Percentiles rank a stretch among this genome's conserved stretches.
Conservation (phyloP, 2,329 filamentous ascomycete species). For the Coniochaeta sp. region DNA sequence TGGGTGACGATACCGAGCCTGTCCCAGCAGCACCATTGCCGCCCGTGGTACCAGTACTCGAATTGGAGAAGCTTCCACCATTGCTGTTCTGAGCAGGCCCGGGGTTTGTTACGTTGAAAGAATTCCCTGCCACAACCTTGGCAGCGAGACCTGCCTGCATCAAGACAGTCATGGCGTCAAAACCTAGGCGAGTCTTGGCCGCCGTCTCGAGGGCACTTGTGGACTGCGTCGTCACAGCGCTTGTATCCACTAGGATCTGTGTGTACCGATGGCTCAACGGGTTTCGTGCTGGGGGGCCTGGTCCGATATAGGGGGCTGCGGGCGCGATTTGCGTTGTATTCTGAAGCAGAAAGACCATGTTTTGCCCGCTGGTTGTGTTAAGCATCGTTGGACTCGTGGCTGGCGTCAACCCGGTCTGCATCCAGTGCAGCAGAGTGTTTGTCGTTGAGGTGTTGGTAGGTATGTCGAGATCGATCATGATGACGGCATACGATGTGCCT, state of each 20-base stretch:
- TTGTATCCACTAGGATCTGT: slow-evolving; percentile 31
- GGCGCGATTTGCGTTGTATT: slow-evolving; percentile 19
- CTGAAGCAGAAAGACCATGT: slow-evolving; percentile 23
- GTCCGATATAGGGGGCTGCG: slow-evolving; percentile 24
- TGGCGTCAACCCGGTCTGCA: slow-evolving; percentile 30
- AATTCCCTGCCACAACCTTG: slow-evolving; percentile 28
- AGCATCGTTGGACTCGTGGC: slow-evolving; percentile 15
- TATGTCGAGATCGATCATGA: slow-evolving; percentile 41
- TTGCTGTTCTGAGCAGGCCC: slow-evolving; percentile 14
- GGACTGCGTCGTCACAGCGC: slow-evolving; percentile 7
- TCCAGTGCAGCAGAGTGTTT: slow-evolving; percentile 33
- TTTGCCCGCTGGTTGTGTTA: slow-evolving; percentile 18
- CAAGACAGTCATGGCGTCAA: slow-evolving; percentile 23
- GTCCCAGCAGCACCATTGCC: neutral
- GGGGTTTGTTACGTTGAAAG: slow-evolving; percentile 29
- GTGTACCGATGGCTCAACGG: slow-evolving; percentile 32
- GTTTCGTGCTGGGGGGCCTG: slow-evolving; percentile 27
- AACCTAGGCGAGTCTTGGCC: slow-evolving; percentile 21
- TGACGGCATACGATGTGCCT: slow-evolving; percentile 31
- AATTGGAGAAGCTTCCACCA: neutral
- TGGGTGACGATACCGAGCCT: neutral
- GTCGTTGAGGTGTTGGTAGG: slow-evolving; percentile 31
- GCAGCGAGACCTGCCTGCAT: slow-evolving; percentile 20
- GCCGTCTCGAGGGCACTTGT: slow-evolving; percentile 17
- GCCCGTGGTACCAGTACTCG: neutral